Evolutionary conservation across 1,284 basidiomycete genomes (phyloP).

Genomic region (Apiotrichum gamsii): DNA sequence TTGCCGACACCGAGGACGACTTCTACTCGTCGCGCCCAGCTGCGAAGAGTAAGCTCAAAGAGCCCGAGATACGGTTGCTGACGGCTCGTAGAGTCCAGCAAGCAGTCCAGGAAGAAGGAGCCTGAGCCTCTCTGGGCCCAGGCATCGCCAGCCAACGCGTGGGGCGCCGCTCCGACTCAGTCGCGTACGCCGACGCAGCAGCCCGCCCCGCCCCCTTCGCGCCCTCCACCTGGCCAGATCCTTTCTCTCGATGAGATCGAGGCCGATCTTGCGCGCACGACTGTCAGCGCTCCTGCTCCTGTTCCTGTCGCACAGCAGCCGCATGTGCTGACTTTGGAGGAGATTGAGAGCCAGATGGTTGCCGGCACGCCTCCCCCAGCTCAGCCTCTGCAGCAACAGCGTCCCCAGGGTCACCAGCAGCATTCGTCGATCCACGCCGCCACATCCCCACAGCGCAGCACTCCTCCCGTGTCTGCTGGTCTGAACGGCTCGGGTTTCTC

Average conservation of each 20-base stretch:
- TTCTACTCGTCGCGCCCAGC: slow-evolving; percentile 39
- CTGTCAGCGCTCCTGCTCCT: slow-evolving; percentile 13
- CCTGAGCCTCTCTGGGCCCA: slow-evolving; percentile 27
- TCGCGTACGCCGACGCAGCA: slow-evolving; percentile 4
- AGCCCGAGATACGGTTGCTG: too few relatives aligned
- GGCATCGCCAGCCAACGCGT: slow-evolving; percentile 45
- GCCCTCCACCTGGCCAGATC: slow-evolving; percentile 50
- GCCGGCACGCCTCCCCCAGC: slow-evolving; percentile 13
- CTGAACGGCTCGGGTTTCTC: slow-evolving; percentile 34
- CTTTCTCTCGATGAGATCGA: slow-evolving; percentile 90
- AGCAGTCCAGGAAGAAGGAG: slow-evolving; percentile 20
- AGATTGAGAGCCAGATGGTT: slow-evolving; percentile 49
- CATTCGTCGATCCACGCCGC: neutral
- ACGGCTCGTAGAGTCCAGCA: slow-evolving; percentile 7
- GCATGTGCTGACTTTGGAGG: slow-evolving; percentile 43
- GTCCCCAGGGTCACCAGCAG: slow-evolving; percentile 6
- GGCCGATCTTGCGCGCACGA: slow-evolving; percentile 63
- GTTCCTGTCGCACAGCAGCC: slow-evolving; percentile 13
- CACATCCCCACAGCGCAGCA: slow-evolving; percentile 31
- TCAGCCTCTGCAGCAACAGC: slow-evolving; percentile 17
- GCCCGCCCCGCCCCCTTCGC: slow-evolving; percentile 42
- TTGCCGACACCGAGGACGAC: slow-evolving; percentile 46
- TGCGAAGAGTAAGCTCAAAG: slow-evolving; percentile 29
- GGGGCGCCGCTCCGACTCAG: slow-evolving; percentile 40
- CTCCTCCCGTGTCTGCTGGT: slow-evolving; percentile 21